Evolutionary conservation across 2,329 filamentous ascomycete species (phyloP).

Genomic region (Aspergillus unguis): DNA sequence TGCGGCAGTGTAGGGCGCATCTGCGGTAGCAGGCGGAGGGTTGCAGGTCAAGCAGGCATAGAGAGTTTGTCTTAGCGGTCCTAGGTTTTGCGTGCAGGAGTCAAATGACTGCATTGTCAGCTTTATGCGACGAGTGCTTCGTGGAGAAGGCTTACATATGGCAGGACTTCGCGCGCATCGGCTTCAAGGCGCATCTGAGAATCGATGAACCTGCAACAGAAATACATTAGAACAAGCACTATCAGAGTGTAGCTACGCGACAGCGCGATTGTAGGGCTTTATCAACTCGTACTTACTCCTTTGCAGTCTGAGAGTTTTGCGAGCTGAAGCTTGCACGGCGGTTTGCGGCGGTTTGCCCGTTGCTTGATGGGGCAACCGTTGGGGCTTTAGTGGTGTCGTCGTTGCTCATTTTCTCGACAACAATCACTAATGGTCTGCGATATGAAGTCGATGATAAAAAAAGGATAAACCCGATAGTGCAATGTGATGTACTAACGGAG

Average conservation of each 20-base stretch:
- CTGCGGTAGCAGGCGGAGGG: constrained; percentile 63
- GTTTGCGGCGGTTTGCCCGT: constrained; percentile 12
- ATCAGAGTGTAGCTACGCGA: neutral
- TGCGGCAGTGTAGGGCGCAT: constrained; percentile 66
- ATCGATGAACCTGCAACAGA: constrained; percentile 69
- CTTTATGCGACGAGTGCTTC: neutral
- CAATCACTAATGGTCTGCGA: neutral
- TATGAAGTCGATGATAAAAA: neutral
- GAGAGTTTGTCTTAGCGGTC: constrained; percentile 78
- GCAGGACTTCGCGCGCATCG: constrained; percentile 89
- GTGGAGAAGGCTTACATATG: constrained; percentile 63
- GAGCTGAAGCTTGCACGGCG: constrained; percentile 45
- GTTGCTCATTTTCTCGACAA: constrained; percentile 23
- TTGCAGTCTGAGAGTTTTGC: constrained; percentile 67
- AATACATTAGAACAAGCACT: neutral
- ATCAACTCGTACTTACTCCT: constrained; percentile 51
- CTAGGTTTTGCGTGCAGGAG: constrained; percentile 85
- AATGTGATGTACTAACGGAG: too few species aligned
- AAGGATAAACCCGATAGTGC: too few species aligned
- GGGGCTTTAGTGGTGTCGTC: constrained; percentile 10
- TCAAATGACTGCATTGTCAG: constrained; percentile 71
- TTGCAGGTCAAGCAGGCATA: constrained; percentile 95
- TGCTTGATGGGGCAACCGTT: constrained; percentile 12
- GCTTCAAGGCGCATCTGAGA: constrained; percentile 87
- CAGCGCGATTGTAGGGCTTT: neutral